Evolutionary conservation across 1,284 basidiomycete species (phyloP).

Genomic region (Ceratobasidium sp.): DNA sequence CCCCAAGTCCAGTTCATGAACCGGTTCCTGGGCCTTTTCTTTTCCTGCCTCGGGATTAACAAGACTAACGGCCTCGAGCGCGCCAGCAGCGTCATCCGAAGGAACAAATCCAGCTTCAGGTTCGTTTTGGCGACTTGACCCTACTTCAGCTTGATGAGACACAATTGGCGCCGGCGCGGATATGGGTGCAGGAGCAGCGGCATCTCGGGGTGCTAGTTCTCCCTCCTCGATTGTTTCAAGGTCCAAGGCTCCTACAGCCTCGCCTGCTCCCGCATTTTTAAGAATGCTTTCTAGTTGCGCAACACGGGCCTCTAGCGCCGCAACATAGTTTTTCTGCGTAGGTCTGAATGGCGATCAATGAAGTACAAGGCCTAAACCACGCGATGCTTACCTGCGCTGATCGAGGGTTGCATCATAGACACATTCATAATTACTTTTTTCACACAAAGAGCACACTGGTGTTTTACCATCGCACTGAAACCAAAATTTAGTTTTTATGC

Average conservation of each 20-base stretch:
- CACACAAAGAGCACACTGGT: slow-evolving; percentile 37
- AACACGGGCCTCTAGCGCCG: slow-evolving; percentile 41
- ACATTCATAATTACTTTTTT: slow-evolving; percentile 30
- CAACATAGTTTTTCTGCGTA: slow-evolving; percentile 41
- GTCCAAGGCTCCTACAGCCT: not conserved
- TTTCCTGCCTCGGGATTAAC: not conserved
- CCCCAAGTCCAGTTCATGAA: slow-evolving; percentile 25
- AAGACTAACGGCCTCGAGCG: slow-evolving; percentile 4
- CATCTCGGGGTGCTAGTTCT: slow-evolving; percentile 1
- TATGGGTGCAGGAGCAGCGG: no score
- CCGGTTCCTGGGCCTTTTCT: not conserved
- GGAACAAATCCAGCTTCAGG: slow-evolving; percentile 17
- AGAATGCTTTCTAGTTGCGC: slow-evolving; percentile 21
- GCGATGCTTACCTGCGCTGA: slow-evolving; percentile 29
- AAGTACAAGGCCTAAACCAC: not conserved
- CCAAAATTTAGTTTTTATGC: slow-evolving; percentile 1
- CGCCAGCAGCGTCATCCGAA: slow-evolving; percentile 13
- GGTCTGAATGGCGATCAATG: slow-evolving; percentile 11
- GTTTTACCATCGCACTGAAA: slow-evolving; percentile 36
- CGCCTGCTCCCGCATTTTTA: slow-evolving; percentile 14
- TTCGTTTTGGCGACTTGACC: not conserved
- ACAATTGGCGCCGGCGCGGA: not conserved
- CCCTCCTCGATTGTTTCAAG: not conserved
- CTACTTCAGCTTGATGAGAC: not conserved
- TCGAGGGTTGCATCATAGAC: slow-evolving; percentile 32